A percentile compares a stretch with the other conserved stretches of the same genome.
Conservation (phyloP, 495 filamentous ascomycete species). For the Cryomyces minteri region DNA sequence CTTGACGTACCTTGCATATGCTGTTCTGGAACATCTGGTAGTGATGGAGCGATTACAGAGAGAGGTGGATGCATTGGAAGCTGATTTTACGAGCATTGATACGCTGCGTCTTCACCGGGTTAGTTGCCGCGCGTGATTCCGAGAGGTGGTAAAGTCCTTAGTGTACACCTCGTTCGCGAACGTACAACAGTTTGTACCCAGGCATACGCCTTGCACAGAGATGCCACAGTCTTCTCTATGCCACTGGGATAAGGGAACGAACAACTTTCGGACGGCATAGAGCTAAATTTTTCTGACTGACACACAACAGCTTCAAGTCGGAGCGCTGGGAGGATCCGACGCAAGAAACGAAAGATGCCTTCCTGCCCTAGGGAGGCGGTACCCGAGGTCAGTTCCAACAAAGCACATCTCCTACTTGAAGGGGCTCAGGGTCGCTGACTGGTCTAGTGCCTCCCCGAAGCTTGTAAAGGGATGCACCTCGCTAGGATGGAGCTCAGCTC, state of each 20-base stretch:
- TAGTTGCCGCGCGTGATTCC: slow-evolving; percentile 12
- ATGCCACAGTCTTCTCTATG: slow-evolving; percentile 16
- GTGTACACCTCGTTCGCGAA: slow-evolving; percentile 14
- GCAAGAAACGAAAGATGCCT: slow-evolving; percentile 1
- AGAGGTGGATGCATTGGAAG: slow-evolving; percentile 23
- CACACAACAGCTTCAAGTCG: slow-evolving; percentile 8
- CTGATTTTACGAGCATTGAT: no score
- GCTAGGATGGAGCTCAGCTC: slow-evolving; percentile 13
- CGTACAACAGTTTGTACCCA: slow-evolving; percentile 19
- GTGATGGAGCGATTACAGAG: slow-evolving; percentile 22
- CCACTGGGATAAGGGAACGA: slow-evolving; percentile 9
- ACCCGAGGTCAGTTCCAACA: slow-evolving; percentile 6
- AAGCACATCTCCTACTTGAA: no score
- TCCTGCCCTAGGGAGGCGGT: slow-evolving; percentile 12
- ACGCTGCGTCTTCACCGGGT: no score
- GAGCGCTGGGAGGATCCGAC: background rate
- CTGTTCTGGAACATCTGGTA: slow-evolving; percentile 15
- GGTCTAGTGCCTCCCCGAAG: background rate
- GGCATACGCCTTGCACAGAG: slow-evolving; percentile 24
- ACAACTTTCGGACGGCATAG: no score
- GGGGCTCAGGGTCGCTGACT: background rate
- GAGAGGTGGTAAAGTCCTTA: slow-evolving; percentile 11
- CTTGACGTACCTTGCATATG: slow-evolving; percentile 24
- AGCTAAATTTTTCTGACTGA: no score
- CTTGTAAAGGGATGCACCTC: slow-evolving; percentile 12